Conservation (phyloP, 495 filamentous ascomycete species). For the Thozetella sp. region DNA sequence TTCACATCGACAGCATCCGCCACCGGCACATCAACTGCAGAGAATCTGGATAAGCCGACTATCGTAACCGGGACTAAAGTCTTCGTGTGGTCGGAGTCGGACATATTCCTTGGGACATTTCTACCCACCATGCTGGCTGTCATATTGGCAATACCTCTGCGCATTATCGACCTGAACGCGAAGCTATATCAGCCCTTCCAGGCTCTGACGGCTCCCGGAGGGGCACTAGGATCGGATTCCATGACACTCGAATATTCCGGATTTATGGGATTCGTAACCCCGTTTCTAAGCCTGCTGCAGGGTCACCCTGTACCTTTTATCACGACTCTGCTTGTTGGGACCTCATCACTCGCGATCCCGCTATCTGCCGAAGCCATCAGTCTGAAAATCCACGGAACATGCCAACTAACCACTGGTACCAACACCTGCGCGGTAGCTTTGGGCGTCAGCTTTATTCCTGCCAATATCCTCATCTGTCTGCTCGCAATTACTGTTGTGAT, state of each 20-base stretch:
- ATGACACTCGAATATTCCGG: conserved; percentile 29
- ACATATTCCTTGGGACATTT: conserved; percentile 37
- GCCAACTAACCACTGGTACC: conserved; percentile 20
- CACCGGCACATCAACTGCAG: conserved; percentile 2
- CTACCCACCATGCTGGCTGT: conserved; percentile 29
- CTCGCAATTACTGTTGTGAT: conserved; percentile 21
- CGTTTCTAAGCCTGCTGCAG: conserved; percentile 18
- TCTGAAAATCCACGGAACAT: conserved; percentile 32
- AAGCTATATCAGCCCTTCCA: conserved; percentile 41
- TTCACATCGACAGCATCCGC: conserved; percentile 18
- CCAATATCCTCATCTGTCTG: conserved; percentile 23
- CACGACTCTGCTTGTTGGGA: conserved; percentile 25
- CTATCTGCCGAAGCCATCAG: conserved; percentile 34
- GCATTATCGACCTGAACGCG: conserved; percentile 36
- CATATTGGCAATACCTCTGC: conserved; percentile 26
- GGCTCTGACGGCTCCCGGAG: conserved; percentile 17
- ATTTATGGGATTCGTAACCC: conserved; percentile 18
- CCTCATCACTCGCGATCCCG: conserved; percentile 26
- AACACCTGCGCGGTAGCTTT: conserved; percentile 26
- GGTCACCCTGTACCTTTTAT: conserved; percentile 28
- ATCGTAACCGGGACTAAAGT: conserved; percentile 18
- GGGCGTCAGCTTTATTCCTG: conserved; percentile 23
- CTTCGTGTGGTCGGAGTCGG: conserved; percentile 17
- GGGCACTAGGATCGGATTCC: conserved; percentile 15
- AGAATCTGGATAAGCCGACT: neutral